phyloP scores from a whole-genome alignment of 305 asterid genomes.

The Fraxinus albicans region DNA sequence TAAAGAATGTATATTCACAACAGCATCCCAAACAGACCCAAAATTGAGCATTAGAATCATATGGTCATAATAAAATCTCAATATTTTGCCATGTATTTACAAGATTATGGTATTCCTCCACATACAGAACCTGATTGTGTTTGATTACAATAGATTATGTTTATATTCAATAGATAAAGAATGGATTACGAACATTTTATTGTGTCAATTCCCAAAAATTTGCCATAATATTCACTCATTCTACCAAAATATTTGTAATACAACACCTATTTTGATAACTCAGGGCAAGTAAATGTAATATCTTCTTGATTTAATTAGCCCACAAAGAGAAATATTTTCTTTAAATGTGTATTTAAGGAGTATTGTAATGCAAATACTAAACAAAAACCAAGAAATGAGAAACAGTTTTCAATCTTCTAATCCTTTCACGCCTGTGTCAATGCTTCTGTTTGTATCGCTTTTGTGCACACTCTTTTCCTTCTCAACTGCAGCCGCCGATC shows the following conservation, averaged over 20 bases:
- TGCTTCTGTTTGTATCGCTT: not conserved
- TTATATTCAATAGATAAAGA: not conserved
- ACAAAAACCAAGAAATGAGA: not conserved
- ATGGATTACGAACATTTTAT: not conserved
- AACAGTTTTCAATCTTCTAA: not conserved
- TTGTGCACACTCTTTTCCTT: not conserved
- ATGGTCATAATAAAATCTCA: not conserved
- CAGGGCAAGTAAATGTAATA: not conserved
- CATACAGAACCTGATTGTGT: not conserved
- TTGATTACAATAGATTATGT: not conserved
- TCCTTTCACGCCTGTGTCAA: not conserved
- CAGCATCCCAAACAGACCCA: not conserved
- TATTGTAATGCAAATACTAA: not conserved
- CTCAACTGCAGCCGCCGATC: not conserved
- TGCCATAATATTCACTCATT: not conserved
- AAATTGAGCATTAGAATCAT: not conserved
- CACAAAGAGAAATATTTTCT: not conserved
- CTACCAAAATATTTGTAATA: not conserved
- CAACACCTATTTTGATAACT: not conserved
- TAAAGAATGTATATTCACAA: no score
- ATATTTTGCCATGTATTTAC: not conserved
- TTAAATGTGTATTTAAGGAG: not conserved
- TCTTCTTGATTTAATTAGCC: not conserved
- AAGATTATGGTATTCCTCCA: not conserved
- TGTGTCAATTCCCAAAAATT: not conserved